A percentile compares a stretch with the other conserved stretches of the same genome.
Conservation (phyloP, 805 yeast species). For the Metschnikowia gelsemii region DNA sequence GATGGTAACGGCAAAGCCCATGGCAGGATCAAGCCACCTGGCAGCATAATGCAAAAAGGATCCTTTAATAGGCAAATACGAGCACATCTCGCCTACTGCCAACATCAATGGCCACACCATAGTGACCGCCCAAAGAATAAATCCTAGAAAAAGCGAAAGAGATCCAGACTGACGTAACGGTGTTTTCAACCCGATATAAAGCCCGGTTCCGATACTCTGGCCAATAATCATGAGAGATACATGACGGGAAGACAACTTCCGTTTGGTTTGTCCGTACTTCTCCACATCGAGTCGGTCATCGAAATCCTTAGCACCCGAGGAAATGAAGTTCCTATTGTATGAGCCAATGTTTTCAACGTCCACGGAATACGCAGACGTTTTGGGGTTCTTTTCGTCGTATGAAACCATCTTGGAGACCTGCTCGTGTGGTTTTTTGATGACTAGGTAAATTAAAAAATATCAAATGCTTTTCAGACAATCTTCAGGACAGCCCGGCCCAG, state of each 20-base stretch:
- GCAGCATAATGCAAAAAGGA: constrained; percentile 35
- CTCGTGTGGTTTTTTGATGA: too few relatives aligned
- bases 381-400: constrained; percentile 2
- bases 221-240: constrained; percentile 38
- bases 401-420: constrained; percentile 8
- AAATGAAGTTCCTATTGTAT: constrained; percentile 10
- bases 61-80: constrained; percentile 38
- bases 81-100: constrained; percentile 39
- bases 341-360: constrained; percentile 17
- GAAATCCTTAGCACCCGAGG: constrained; percentile 24
- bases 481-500: too few relatives aligned
- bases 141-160: constrained; percentile 34
- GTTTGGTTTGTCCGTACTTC: constrained; percentile 31
- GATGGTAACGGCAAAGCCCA: constrained; percentile 35
- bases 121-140: constrained; percentile 30
- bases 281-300: constrained; percentile 28
- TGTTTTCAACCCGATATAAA: constrained; percentile 32
- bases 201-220: constrained; percentile 36
- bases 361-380: constrained; percentile 11
- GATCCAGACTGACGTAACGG: constrained; percentile 36
- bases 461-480: too few relatives aligned
- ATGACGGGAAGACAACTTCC: constrained; percentile 32
- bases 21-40: constrained; percentile 37
- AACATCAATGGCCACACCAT: constrained; percentile 38
- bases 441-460: too few relatives aligned